Conservation (phyloP, 352 stramenopile genomes). For the Phytophthora pluvialis region DNA sequence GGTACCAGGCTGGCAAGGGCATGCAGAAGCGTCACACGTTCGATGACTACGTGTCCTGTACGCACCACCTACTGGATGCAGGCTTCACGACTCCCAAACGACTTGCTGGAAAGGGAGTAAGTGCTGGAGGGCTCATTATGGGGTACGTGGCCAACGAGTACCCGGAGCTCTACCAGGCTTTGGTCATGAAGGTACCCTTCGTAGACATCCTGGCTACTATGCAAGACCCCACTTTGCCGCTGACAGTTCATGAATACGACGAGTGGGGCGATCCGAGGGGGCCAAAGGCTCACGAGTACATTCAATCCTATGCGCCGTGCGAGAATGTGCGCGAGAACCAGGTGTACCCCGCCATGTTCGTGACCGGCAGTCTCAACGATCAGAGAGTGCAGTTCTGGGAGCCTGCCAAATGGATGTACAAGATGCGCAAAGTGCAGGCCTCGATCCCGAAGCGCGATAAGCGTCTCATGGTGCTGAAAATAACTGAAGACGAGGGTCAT, state of each 20-base stretch:
- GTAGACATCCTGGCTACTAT: constrained; percentile 90
- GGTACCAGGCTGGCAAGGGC: constrained; percentile 86
- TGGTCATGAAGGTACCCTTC: constrained; percentile 91
- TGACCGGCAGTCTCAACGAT: constrained; percentile 87
- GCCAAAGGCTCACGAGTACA: constrained; percentile 60
- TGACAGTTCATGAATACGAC: constrained; percentile 93
- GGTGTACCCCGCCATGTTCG: constrained; percentile 80
- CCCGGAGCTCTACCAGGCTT: constrained; percentile 70
- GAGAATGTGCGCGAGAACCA: constrained; percentile 63
- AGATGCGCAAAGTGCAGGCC: constrained; percentile 63
- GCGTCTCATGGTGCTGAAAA: constrained; percentile 64
- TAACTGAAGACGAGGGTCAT: constrained; percentile 84
- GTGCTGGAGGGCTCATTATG: constrained; percentile 88
- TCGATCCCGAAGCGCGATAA: constrained; percentile 34
- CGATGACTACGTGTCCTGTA: constrained; percentile 81
- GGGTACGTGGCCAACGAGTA: constrained; percentile 87
- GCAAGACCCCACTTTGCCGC: constrained; percentile 79
- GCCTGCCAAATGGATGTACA: constrained; percentile 86
- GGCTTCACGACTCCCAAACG: constrained; percentile 66
- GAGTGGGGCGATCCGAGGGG: constrained; percentile 88
- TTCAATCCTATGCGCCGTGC: constrained; percentile 82
- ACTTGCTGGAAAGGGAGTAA: constrained; percentile 82
- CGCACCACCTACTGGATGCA: constrained; percentile 62
- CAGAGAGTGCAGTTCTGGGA: constrained; percentile 88
- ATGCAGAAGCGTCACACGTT: constrained; percentile 89